Conservation (phyloP, 1,284 basidiomycete genomes). For the Tranzscheliella williamsii region DNA sequence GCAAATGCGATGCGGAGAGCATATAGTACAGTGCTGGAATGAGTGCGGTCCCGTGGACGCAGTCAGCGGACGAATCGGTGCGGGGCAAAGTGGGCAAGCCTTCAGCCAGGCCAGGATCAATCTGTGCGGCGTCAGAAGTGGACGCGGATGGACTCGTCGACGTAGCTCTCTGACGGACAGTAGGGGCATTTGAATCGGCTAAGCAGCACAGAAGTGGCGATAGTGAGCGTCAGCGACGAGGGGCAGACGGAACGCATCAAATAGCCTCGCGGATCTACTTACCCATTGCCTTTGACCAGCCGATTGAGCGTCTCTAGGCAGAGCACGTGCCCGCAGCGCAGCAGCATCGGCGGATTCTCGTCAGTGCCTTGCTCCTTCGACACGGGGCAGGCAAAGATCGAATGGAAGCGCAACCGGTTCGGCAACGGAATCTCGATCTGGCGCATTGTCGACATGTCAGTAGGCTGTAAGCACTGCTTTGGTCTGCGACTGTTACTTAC, state of each 20-base stretch:
- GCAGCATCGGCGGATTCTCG: slow-evolving; percentile 94
- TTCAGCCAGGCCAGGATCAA: no score
- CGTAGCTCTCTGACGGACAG: slow-evolving; percentile 51
- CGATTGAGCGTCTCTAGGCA: slow-evolving; percentile 48
- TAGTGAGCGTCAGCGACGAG: no score
- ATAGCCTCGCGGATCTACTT: no score
- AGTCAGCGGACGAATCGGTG: no score
- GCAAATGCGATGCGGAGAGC: no score
- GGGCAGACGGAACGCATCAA: no score
- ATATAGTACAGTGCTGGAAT: no score
- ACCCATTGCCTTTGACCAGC: slow-evolving; percentile 76
- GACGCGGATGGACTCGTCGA: slow-evolving; percentile 45
- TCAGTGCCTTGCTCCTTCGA: slow-evolving; percentile 95
- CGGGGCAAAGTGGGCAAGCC: no score
- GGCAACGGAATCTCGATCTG: slow-evolving; percentile 93
- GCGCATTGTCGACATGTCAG: neutral
- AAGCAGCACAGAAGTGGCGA: no score
- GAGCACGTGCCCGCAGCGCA: slow-evolving; percentile 79
- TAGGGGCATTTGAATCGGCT: slow-evolving; percentile 56
- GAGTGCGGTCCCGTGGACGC: no score
- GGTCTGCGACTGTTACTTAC: slow-evolving; percentile 64
- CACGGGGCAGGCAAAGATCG: slow-evolving; percentile 95
- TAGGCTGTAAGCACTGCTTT: neutral
- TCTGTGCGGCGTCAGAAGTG: no score
- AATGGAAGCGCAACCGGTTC: slow-evolving; percentile 78